phyloP scores from a whole-genome alignment of 176 grass and related monocot genomes.

The Eragrostis nindensis region DNA sequence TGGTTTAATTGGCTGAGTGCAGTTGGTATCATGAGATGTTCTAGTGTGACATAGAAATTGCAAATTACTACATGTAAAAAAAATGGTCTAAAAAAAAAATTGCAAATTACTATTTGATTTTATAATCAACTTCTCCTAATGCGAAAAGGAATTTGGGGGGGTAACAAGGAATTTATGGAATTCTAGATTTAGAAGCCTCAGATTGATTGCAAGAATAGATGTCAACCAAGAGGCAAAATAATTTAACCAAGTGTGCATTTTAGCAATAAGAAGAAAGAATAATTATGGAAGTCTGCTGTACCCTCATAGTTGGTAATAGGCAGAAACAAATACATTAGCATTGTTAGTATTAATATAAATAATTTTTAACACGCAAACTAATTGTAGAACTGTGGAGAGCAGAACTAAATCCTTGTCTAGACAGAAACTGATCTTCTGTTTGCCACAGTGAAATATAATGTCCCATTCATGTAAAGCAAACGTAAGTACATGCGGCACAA shows the following conservation, averaged over 20 bases:
- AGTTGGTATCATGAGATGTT: not conserved
- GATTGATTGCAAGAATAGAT: not conserved
- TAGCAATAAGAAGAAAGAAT: not conserved
- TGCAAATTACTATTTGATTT: not conserved
- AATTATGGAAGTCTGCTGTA: not conserved
- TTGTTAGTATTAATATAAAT: too few relatives aligned
- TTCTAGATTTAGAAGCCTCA: not conserved
- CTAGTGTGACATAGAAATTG: not conserved
- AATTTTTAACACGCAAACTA: too few relatives aligned
- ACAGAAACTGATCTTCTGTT: not conserved
- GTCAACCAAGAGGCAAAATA: not conserved
- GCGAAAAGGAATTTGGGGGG: not conserved
- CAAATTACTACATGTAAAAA: not conserved
- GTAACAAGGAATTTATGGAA: not conserved
- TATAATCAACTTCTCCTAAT: not conserved
- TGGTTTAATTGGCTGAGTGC: not conserved
- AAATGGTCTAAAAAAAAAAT: too few relatives aligned
- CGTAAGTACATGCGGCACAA: not conserved
- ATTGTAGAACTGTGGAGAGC: too few relatives aligned
- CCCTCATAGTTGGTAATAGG: not conserved
- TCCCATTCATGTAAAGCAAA: not conserved
- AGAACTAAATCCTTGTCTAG: not conserved
- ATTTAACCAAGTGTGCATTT: not conserved
- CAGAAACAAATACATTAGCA: not conserved
- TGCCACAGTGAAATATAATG: not conserved